These are phyloP conservation scores for Leccinum variicolor DNA, from an alignment of 768 basidiomycete species.

Conservation along the genomic window DNA sequence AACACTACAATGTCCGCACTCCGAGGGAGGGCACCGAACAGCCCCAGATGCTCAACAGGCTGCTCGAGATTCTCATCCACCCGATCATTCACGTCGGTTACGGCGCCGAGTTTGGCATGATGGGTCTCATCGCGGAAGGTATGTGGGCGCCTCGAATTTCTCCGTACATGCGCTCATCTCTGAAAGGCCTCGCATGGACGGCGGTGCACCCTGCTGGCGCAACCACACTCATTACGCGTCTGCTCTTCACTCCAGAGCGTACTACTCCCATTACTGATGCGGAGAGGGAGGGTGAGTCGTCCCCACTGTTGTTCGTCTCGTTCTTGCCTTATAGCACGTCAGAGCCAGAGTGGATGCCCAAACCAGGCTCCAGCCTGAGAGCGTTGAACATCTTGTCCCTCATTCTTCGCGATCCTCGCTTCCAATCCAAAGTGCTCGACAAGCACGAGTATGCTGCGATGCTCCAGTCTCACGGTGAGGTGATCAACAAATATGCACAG, in stretches of 20 bases:
- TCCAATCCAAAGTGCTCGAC: slow-evolving; percentile 26
- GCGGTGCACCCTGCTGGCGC: slow-evolving; percentile 45
- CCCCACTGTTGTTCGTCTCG: neutral
- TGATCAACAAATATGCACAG: slow-evolving; percentile 41
- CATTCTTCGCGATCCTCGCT: slow-evolving; percentile 49
- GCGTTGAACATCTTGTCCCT: slow-evolving; percentile 53
- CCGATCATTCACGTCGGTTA: slow-evolving; percentile 64
- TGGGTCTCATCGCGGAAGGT: slow-evolving; percentile 55
- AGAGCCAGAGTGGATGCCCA: slow-evolving; percentile 32
- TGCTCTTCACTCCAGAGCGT: slow-evolving; percentile 24
- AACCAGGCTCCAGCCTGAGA: slow-evolving; percentile 31
- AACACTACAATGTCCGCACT: slow-evolving; percentile 42
- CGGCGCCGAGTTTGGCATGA: slow-evolving; percentile 61
- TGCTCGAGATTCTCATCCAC: slow-evolving; percentile 59
- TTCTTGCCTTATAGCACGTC: neutral
- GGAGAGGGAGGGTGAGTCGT: slow-evolving; percentile 16
- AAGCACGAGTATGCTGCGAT: slow-evolving; percentile 35
- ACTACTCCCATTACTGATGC: slow-evolving; percentile 20
- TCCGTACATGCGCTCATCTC: too few relatives aligned
- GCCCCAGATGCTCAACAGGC: slow-evolving; percentile 57
- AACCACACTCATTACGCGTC: slow-evolving; percentile 34
- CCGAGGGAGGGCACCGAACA: slow-evolving; percentile 30
- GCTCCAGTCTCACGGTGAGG: slow-evolving; percentile 36
- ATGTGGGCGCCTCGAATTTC: neutral
- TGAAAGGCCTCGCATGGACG: too few relatives aligned